phyloP scores from a whole-genome alignment of 768 basidiomycete genomes.

The Leccinum truebloodii region DNA sequence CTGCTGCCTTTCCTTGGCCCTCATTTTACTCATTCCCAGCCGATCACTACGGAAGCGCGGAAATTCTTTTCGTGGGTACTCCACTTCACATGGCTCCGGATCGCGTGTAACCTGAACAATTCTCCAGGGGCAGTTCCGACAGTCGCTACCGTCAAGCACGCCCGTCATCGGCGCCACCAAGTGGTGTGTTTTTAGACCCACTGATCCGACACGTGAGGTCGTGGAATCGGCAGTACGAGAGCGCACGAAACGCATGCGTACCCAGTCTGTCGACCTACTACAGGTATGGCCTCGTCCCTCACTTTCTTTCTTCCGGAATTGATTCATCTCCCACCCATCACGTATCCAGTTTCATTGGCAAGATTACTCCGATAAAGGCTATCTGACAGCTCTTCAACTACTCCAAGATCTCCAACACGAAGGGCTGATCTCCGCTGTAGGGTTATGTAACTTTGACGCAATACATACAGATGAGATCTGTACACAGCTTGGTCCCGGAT shows the following conservation, averaged over 20 bases:
- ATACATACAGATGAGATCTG: constrained; percentile 79
- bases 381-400: constrained; percentile 48
- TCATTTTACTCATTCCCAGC: constrained; percentile 43
- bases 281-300: constrained; percentile 48
- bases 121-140: constrained; percentile 68
- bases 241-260: constrained; percentile 68
- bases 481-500: constrained; percentile 65
- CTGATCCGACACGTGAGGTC: constrained; percentile 48
- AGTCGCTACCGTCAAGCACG: constrained; percentile 41
- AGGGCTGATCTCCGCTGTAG: constrained; percentile 63
- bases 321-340: neutral
- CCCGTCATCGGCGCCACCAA: constrained; percentile 75
- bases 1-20: neutral
- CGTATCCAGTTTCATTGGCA: constrained; percentile 75
- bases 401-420: constrained; percentile 60
- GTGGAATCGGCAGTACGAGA: constrained; percentile 69
- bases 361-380: constrained; percentile 54
- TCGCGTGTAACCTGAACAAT: constrained; percentile 1
- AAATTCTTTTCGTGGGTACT: constrained; percentile 70
- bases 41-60: constrained; percentile 86
- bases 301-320: neutral
- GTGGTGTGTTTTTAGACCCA: constrained; percentile 76
- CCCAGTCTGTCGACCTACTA: constrained; percentile 61
- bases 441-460: constrained; percentile 82
- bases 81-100: constrained; percentile 1